Base-by-base conservation (phyloP, 2,329 filamentous ascomycete species). In the Laburnicola sp. region DNA sequence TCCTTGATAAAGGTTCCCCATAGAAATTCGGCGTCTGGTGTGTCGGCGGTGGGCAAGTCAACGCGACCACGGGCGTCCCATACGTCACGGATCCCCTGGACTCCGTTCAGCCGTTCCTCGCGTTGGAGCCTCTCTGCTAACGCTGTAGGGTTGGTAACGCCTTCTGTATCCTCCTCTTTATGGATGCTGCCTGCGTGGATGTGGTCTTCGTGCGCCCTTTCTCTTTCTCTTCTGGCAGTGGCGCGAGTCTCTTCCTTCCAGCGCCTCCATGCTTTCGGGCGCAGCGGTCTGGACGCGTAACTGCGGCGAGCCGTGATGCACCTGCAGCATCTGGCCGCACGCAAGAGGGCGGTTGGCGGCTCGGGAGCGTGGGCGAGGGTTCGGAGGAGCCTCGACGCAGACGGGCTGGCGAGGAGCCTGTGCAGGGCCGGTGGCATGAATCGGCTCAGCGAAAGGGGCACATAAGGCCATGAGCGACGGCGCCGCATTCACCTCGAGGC, bases 1-100 rank as follows among this genome's bases (percentile, higher is more conserved):
- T 75, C 51, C 44, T 70, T 67, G 39, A 81, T 55, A 41, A 82
- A 76, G 0, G 69, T 73, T 0, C 64, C 62, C 80, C 80, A 82
- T 5, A 82, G 53, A 9, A 64, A 64, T 6, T 73, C 64, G 16
- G 77, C 75, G 3, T 74, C 57, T n/a, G 53, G 45, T 11, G 60
- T 65, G 16, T 75, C 73, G 9, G 59, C 54, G 2, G 61, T 69
- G 10, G 78, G 78, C 8, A 82, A 54, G 22, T 68, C 59, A 9
- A 58, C 44, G 58, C 65, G 65, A 75, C 16, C 38, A 23, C 72
- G 38, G 2, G 66, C 73, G 28, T 70, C 54, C 76, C 78, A 82
- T 4, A 80, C 69, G 5, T 70, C 65, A n/a, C 59, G 40, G 4
- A 78, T 68, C 8, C 79, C 80, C 21, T 61, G 47, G 21, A 58